A percentile compares a stretch with the other conserved stretches of the same genome.
These are phyloP conservation scores for Tylopilus plumbeoviolaceoides DNA, from an alignment of 768 basidiomycete genomes.

Conservation along the genomic window DNA sequence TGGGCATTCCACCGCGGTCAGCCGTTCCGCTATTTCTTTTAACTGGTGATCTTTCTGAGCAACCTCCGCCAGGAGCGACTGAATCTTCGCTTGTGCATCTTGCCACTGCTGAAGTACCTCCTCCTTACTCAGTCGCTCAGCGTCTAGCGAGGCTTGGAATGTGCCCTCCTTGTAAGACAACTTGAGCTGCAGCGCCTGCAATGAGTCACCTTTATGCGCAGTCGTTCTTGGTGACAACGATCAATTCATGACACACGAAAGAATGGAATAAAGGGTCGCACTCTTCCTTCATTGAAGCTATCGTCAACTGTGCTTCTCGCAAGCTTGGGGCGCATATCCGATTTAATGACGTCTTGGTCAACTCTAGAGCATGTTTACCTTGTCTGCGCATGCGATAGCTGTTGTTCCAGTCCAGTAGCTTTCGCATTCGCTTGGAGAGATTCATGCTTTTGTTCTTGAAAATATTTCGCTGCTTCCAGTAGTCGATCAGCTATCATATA, in stretches of 20 bases:
- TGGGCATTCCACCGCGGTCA: conserved; percentile 22
- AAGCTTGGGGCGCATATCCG: conserved; percentile 15
- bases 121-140: conserved; percentile 19
- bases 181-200: conserved; percentile 20
- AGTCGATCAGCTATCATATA: conserved; percentile 20
- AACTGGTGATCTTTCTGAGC: conserved; percentile 15
- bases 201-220: conserved; percentile 14
- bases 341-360: conserved; percentile 9
- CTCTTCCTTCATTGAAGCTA: conserved; percentile 31
- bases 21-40: conserved; percentile 21
- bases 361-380: conserved; percentile 10
- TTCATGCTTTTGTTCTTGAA: conserved; percentile 29
- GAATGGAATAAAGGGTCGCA: conserved; percentile 22
- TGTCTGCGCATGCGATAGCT: conserved; percentile 18
- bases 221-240: conserved; percentile 16
- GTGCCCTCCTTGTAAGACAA: conserved; percentile 25
- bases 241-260: conserved; percentile 11
- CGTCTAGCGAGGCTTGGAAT: conserved; percentile 19
- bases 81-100: conserved; percentile 9
- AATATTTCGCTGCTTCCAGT: conserved; percentile 18
- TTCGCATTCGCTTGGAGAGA: conserved; percentile 21
- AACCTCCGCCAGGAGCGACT: conserved; percentile 22
- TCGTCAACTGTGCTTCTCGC: conserved; percentile 23
- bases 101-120: conserved; percentile 17
- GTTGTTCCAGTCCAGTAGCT: conserved; percentile 27